A percentile compares a stretch with the other conserved stretches of the same genome.
These are phyloP conservation scores for Infundibulicybe gibba DNA, from an alignment of 768 basidiomycete species.

Conservation along the genomic window DNA sequence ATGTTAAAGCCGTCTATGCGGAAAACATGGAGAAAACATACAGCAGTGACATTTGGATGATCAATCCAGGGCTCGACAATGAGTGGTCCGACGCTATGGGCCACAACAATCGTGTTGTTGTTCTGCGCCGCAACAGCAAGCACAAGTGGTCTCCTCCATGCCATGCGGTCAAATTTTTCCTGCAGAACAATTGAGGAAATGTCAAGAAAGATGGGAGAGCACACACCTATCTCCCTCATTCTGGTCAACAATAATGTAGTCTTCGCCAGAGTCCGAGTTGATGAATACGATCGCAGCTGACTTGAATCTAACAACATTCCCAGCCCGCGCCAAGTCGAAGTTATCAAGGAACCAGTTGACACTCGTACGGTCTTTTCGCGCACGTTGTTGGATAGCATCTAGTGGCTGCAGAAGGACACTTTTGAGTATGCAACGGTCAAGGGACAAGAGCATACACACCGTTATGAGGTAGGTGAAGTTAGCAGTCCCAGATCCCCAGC, in stretches of 20 bases:
- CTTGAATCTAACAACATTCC: constrained; percentile 40
- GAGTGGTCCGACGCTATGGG: constrained; percentile 35
- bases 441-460: constrained; percentile 28
- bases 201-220: background rate
- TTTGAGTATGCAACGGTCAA: background rate
- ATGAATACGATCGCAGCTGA: constrained; percentile 80
- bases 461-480: constrained; percentile 79
- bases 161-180: constrained; percentile 58
- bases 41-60: constrained; percentile 49
- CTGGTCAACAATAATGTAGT: constrained; percentile 75
- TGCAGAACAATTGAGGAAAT: constrained; percentile 3
- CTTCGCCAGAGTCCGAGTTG: constrained; percentile 82
- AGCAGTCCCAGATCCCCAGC: constrained; percentile 87
- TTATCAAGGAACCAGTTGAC: constrained; percentile 71
- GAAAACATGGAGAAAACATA: constrained; percentile 21
- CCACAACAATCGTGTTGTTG: constrained; percentile 51
- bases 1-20: constrained; percentile 12
- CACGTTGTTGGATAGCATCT: constrained; percentile 75
- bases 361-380: constrained; percentile 60
- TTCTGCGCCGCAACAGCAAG: constrained; percentile 43
- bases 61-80: constrained; percentile 48
- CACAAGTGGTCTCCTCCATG: constrained; percentile 53
- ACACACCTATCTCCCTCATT: constrained; percentile 69
- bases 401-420: constrained; percentile 50
- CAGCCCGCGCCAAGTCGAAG: constrained; percentile 54